phyloP scores from a whole-genome alignment of 768 basidiomycete genomes.

The Suillus discolor region DNA sequence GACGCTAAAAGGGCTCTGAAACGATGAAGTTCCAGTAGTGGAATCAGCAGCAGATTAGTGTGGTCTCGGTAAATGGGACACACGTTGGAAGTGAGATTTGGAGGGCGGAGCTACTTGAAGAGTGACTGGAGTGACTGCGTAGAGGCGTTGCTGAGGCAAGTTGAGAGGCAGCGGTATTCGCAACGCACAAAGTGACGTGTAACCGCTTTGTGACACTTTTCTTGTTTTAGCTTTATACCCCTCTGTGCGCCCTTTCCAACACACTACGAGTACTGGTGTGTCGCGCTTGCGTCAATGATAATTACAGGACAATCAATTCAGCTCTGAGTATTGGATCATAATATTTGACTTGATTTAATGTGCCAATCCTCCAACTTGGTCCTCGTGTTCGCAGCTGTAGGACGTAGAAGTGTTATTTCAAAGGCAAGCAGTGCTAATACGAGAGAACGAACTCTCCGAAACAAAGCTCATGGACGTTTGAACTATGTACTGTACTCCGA shows the following conservation, averaged over 20 bases:
- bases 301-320: background rate
- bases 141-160: constrained; percentile 16
- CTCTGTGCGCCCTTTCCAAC: background rate
- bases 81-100: constrained; percentile 23
- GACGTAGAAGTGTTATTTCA: background rate
- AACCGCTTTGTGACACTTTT: constrained; percentile 15
- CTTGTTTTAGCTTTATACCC: background rate
- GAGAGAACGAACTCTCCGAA: too few relatives aligned
- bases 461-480: too few relatives aligned
- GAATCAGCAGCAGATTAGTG: background rate
- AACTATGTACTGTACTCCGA: background rate
- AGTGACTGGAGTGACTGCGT: constrained; percentile 24
- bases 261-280: background rate
- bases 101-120: constrained; percentile 11
- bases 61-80: constrained; percentile 8
- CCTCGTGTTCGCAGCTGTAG: background rate
- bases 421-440: background rate
- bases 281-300: background rate
- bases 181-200: constrained; percentile 23
- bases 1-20: background rate
- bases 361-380: background rate
- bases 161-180: constrained; percentile 16
- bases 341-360: background rate
- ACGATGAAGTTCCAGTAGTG: background rate
- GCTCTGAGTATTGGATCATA: background rate